These are phyloP conservation scores for Lentinula aciculospora DNA, from an alignment of 768 basidiomycete genomes.

Conservation along the genomic window DNA sequence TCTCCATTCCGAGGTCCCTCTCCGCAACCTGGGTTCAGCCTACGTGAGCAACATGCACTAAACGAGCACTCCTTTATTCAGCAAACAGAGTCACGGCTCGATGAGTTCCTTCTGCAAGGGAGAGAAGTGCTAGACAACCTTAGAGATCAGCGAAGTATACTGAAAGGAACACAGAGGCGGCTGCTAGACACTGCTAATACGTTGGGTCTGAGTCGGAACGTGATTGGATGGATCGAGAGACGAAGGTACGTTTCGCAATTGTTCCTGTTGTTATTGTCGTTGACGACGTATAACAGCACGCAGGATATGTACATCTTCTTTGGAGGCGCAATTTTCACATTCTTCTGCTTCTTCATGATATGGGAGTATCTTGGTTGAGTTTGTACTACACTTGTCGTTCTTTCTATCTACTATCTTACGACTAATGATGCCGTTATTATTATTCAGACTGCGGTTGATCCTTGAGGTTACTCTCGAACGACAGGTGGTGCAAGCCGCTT, in stretches of 20 bases:
- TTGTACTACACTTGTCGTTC: neutral
- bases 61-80: slow-evolving; percentile 88
- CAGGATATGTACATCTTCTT: slow-evolving; percentile 96
- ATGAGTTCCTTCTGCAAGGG: slow-evolving; percentile 91
- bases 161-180: slow-evolving; percentile 91
- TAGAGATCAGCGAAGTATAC: slow-evolving; percentile 85
- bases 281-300: slow-evolving; percentile 44
- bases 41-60: slow-evolving; percentile 74
- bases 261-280: neutral
- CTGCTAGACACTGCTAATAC: slow-evolving; percentile 91
- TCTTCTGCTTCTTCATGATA: slow-evolving; percentile 91
- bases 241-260: slow-evolving; percentile 59
- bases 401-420: neutral
- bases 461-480: slow-evolving; percentile 12
- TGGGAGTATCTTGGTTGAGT: slow-evolving; percentile 79
- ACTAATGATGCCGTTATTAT: neutral
- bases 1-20: slow-evolving; percentile 74
- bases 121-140: slow-evolving; percentile 88
- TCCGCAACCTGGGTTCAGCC: slow-evolving; percentile 46
- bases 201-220: slow-evolving; percentile 86
- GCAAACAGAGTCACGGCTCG: slow-evolving; percentile 74
- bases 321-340: slow-evolving; percentile 78
- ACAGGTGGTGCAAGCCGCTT: slow-evolving; percentile 25
- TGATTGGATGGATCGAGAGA: slow-evolving; percentile 96
- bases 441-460: neutral